phyloP scores from a whole-genome alignment of 2,329 filamentous ascomycete species.

The Gnomoniopsis smithogilvyi region DNA sequence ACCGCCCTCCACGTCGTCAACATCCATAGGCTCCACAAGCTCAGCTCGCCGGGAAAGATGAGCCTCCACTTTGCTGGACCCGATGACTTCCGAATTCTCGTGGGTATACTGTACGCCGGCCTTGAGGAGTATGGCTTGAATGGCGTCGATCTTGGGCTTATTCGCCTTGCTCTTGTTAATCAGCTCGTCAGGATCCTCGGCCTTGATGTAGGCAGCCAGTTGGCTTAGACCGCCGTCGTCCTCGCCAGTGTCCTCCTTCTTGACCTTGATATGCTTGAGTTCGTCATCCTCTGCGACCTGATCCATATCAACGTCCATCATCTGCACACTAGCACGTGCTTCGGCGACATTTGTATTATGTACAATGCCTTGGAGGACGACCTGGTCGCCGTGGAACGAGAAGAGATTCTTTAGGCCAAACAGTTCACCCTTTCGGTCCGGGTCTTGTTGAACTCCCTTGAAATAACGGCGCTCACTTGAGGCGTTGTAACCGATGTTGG shows the following conservation, averaged over 20 bases:
- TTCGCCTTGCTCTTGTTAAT: slow-evolving; percentile 33
- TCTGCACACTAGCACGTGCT: slow-evolving; percentile 76
- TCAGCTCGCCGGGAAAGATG: slow-evolving; percentile 75
- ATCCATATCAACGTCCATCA: slow-evolving; percentile 73
- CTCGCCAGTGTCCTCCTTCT: slow-evolving; percentile 40
- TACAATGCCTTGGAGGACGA: slow-evolving; percentile 89
- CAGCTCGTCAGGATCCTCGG: slow-evolving; percentile 40
- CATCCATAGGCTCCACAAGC: slow-evolving; percentile 44
- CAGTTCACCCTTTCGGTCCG: slow-evolving; percentile 83
- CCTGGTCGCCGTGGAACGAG: slow-evolving; percentile 72
- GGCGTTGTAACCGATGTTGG: slow-evolving; percentile 94
- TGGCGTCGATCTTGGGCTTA: slow-evolving; percentile 61
- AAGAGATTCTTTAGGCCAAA: slow-evolving; percentile 90
- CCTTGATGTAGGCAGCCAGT: slow-evolving; percentile 58
- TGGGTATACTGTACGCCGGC: slow-evolving; percentile 95
- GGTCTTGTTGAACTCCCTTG: slow-evolving; percentile 84
- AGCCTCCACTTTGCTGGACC: slow-evolving; percentile 87
- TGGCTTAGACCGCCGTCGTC: slow-evolving; percentile 70
- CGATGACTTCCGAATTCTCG: slow-evolving; percentile 93
- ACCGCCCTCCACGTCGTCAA: slow-evolving; percentile 33
- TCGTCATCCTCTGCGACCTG: slow-evolving; percentile 47
- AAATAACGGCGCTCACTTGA: slow-evolving; percentile 93
- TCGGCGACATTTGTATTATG: slow-evolving; percentile 98
- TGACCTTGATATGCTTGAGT: slow-evolving; percentile 41
- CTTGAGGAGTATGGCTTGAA: slow-evolving; percentile 83